Evolutionary conservation across 2,329 filamentous ascomycete genomes (phyloP).

Genomic region (Emergomyces orientalis): DNA sequence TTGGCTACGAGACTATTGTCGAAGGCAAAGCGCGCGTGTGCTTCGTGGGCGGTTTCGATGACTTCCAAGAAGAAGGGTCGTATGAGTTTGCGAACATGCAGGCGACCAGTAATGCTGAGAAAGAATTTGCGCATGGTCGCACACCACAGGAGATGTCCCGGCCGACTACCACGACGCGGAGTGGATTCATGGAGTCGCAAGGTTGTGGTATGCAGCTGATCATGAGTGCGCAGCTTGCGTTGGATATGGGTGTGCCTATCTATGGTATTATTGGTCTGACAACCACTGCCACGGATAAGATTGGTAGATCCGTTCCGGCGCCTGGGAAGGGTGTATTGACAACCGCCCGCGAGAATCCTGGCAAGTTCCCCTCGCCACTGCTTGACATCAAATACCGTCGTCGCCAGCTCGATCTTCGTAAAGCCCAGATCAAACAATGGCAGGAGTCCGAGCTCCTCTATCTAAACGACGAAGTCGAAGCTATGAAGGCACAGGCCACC

Average conservation of each 20-base stretch:
- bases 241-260: conserved; percentile 98
- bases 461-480: conserved; percentile 81
- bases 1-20: conserved; percentile 96
- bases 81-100: conserved; percentile 99
- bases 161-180: conserved; percentile 90
- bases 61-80: conserved; percentile 97
- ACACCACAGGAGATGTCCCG: conserved; percentile 97
- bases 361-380: conserved; percentile 89
- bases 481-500: conserved; percentile 71
- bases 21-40: conserved; percentile 97
- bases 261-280: conserved; percentile 90
- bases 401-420: conserved; percentile 86
- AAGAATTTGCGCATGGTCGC: conserved; percentile 90
- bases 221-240: conserved; percentile 90
- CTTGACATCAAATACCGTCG: conserved; percentile 97
- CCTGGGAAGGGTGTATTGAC: conserved; percentile 95
- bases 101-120: conserved; percentile 94
- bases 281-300: conserved; percentile 97
- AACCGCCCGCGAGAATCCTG: conserved; percentile 78
- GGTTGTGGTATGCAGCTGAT: conserved; percentile 97
- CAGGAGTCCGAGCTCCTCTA: conserved; percentile 91
- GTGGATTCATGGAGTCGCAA: conserved; percentile 99
- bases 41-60: conserved; percentile 97
- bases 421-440: conserved; percentile 92
- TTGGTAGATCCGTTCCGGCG: conserved; percentile 91